phyloP scores from a whole-genome alignment of 2,329 filamentous ascomycete species.

The Neofusicoccum laricinum region DNA sequence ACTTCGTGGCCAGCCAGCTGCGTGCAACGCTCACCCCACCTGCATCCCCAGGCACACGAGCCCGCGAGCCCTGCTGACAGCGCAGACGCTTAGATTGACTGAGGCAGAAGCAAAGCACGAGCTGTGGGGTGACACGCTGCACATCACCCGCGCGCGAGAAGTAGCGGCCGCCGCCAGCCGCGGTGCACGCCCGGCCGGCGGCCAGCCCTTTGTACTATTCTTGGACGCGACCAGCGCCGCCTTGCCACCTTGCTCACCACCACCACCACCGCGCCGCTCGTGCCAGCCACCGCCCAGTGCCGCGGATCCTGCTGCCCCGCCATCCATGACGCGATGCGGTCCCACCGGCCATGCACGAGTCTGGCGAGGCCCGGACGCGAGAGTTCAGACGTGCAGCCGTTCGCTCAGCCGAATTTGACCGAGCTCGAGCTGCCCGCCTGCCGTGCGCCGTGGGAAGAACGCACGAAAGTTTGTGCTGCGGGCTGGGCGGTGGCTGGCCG shows the following conservation, averaged over 20 bases:
- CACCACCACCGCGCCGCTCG: background rate
- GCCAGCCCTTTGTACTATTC: slow-evolving; percentile 1
- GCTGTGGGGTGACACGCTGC: background rate
- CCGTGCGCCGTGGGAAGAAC: too few species aligned
- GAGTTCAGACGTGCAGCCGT: background rate
- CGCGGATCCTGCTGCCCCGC: background rate
- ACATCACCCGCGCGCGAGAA: background rate
- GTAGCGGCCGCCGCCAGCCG: background rate
- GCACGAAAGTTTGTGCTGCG: background rate
- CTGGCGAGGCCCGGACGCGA: too few species aligned
- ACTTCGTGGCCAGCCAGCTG: background rate
- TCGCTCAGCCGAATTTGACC: too few species aligned
- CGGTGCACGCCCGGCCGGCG: background rate
- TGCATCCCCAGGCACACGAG: too few species aligned
- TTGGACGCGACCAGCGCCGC: background rate
- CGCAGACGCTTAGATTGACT: background rate
- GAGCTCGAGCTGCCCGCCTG: too few species aligned
- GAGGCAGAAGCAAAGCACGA: background rate
- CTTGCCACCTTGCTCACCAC: background rate
- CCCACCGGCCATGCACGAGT: background rate
- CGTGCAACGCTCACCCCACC: background rate
- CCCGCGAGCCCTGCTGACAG: background rate
- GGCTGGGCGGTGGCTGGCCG: background rate
- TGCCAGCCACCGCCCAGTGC: background rate
- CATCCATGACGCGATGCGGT: background rate